Conservation (phyloP, 495 filamentous ascomycete species). For the Oleoguttula mirabilis region DNA sequence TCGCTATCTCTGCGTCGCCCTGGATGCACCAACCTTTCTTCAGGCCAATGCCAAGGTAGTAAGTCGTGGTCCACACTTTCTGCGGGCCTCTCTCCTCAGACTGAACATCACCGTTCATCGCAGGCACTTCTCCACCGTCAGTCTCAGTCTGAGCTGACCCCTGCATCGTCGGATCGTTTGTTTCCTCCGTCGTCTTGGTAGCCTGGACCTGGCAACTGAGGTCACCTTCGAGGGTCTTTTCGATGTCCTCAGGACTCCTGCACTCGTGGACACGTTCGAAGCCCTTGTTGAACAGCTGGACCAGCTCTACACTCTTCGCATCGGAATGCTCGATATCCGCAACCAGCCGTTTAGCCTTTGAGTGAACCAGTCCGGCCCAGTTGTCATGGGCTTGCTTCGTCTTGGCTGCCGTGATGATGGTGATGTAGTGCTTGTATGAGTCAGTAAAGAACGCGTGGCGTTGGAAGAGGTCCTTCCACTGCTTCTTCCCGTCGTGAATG, state of each 20-base stretch:
- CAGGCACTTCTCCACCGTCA: conserved; percentile 23
- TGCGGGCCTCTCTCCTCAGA: conserved; percentile 28
- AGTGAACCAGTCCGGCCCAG: conserved; percentile 89
- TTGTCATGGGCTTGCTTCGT: conserved; percentile 72
- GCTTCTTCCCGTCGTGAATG: conserved; percentile 59
- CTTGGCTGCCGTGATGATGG: conserved; percentile 71
- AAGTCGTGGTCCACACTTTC: conserved; percentile 71
- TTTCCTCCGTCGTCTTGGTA: conserved; percentile 45
- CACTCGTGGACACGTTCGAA: conserved; percentile 72
- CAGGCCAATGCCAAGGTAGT: conserved; percentile 74
- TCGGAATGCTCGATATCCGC: conserved; percentile 61
- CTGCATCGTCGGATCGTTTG: conserved; percentile 42
- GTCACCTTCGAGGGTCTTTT: conserved; percentile 57
- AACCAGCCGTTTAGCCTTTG: conserved; percentile 75
- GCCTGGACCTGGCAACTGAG: conserved; percentile 54
- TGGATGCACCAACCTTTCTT: conserved; percentile 49
- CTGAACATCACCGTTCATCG: conserved; percentile 8
- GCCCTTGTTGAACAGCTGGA: conserved; percentile 85
- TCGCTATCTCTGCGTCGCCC: too few relatives aligned
- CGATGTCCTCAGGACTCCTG: conserved; percentile 56
- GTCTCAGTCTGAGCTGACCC: conserved; percentile 38
- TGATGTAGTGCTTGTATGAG: conserved; percentile 89
- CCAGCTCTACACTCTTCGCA: conserved; percentile 54
- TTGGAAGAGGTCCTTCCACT: conserved; percentile 79
- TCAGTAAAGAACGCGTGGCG: conserved; percentile 85